Percentiles rank a stretch among this genome's conserved stretches.
These are phyloP conservation scores for Capillidium rhysosporum DNA, from an alignment of 371 early-diverging fungal species.

Conservation along the genomic window DNA sequence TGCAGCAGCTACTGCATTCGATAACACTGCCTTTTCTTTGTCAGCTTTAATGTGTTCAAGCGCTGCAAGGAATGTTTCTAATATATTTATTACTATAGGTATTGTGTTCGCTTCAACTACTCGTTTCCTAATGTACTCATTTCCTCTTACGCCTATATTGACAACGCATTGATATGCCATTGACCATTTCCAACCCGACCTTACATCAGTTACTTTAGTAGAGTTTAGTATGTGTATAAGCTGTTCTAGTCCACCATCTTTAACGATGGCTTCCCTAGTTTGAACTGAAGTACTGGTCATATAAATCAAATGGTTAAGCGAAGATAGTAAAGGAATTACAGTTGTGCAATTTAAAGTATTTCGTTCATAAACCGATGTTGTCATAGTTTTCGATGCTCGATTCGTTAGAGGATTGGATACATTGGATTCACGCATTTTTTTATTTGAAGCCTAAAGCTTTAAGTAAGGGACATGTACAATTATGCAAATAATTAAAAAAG, in stretches of 20 bases:
- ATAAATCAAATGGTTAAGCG: constrained; percentile 67
- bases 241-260: constrained; percentile 76
- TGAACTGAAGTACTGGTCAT: constrained; percentile 68
- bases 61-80: constrained; percentile 40
- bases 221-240: constrained; percentile 55
- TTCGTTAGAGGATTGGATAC: constrained; percentile 49
- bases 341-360: constrained; percentile 79
- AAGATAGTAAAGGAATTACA: constrained; percentile 61
- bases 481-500: no score
- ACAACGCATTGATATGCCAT: constrained; percentile 66
- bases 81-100: constrained; percentile 50
- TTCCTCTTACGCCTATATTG: constrained; percentile 70
- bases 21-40: constrained; percentile 31
- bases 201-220: constrained; percentile 35
- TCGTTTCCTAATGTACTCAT: constrained; percentile 52
- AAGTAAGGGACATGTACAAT: no score
- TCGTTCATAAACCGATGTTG: constrained; percentile 67
- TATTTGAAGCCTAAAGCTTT: no score
- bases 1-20: constrained; percentile 3
- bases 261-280: constrained; percentile 54
- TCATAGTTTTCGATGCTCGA: constrained; percentile 59
- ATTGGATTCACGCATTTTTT: constrained; percentile 58
- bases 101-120: constrained; percentile 71
- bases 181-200: constrained; percentile 58
- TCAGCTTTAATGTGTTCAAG: constrained; percentile 33